Evolutionary conservation across 805 yeast species (phyloP).

Genomic region (Metschnikowia aberdeeniae): DNA sequence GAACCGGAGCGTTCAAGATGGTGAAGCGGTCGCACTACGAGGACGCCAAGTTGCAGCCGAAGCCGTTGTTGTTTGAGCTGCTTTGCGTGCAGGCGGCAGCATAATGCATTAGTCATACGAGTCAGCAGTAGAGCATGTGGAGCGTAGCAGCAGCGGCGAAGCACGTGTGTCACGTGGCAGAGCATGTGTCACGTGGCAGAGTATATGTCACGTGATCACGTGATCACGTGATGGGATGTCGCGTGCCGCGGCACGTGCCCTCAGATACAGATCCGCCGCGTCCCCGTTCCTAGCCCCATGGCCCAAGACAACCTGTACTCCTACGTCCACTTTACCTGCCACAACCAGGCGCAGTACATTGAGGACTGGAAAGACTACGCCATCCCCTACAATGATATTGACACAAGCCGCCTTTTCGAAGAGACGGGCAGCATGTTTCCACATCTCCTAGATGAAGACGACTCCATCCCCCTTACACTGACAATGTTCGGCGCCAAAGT

Average conservation of each 20-base stretch:
- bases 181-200: no score
- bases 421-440: conserved; percentile 37
- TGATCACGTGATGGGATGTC: no score
- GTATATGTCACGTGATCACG: no score
- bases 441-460: conserved; percentile 32
- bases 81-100: conserved; percentile 25
- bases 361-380: conserved; percentile 41
- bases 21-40: conserved; percentile 53
- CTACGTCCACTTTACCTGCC: conserved; percentile 34
- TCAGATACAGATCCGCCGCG: no score
- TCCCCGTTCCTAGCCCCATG: neutral
- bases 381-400: conserved; percentile 40
- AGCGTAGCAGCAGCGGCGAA: no score
- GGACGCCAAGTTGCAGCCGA: conserved; percentile 38
- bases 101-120: neutral
- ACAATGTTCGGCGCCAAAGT: conserved; percentile 38
- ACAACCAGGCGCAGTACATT: conserved; percentile 38
- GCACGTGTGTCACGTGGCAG: no score
- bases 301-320: conserved; percentile 19
- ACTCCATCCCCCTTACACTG: conserved; percentile 33
- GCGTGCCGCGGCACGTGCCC: no score
- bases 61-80: conserved; percentile 46
- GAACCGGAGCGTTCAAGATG: conserved; percentile 94
- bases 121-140: no score
- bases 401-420: conserved; percentile 34